Evolutionary conservation across 1,284 basidiomycete genomes (phyloP), one percentile per base, ranked within the genome.

Genomic region (Ustilago esculenta): DNA sequence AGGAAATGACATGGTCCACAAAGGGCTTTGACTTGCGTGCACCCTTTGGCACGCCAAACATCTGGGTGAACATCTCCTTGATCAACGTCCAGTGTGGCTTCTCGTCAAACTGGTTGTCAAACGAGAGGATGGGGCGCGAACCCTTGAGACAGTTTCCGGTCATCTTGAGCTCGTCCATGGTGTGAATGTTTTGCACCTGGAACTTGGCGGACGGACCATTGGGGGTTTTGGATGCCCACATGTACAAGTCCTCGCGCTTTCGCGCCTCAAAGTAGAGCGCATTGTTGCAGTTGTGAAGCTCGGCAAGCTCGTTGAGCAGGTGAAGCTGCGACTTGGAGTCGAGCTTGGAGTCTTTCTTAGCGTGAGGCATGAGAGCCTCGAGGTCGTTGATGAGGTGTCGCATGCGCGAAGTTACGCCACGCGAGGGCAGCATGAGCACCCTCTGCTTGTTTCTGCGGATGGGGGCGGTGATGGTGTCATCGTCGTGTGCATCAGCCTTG

Each of bases 101-200:
- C 49, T 90, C 87, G 56, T 98, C 93, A 83, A 98, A 98, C 40
- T 86, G 88, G 71, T 90, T 88, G 84, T 97, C 94, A 82, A 99
- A 99, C 78, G 90, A 92, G 64, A 98, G 85, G 50, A 98, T 85
- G 1, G 94, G 95, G 51, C 96, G 86, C 73, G 90, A 92, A 14
- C 96, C 96, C 84, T 97, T 97, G 73, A 99, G 84, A 83, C 96
- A 98, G 83, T 99, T 98, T 21, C 96, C 96, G 4, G 94, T 97
- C 94, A 98, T 92, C 85, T 98, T 98, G 75, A 99, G 86, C 83
- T 99, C 96, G 84, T 98, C 96, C 96, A 98, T 98, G 35, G 96
- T 99, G 83, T 99, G 96, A 55, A 97, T 87, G 83, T 98, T 99
- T 83, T 98, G 94, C 18, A 98, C 93, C 80, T 98, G 95, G 85